phyloP scores from a whole-genome alignment of 2,329 filamentous ascomycete genomes.

The Aspergillus sp. region DNA sequence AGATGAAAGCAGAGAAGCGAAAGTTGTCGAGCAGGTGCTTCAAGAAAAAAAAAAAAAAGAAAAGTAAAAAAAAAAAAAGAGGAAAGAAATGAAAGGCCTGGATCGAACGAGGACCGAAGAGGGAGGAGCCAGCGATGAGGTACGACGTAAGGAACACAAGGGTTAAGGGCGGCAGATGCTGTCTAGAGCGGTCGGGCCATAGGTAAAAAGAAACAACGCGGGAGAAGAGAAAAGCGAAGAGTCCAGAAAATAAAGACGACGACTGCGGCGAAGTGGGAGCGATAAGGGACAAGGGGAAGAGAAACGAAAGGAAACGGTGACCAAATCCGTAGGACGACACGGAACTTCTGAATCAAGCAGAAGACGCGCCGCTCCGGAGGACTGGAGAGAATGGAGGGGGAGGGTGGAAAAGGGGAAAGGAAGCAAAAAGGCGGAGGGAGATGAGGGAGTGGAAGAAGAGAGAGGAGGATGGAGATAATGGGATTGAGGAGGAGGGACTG shows the following conservation, averaged over 20 bases:
- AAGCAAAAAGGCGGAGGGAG: slow-evolving; percentile 22
- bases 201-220: slow-evolving; percentile 23
- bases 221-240: slow-evolving; percentile 12
- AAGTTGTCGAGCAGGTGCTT: slow-evolving; percentile 17
- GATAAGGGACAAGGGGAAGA: slow-evolving; percentile 15
- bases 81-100: slow-evolving; percentile 27
- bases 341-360: slow-evolving; percentile 28
- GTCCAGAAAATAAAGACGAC: slow-evolving; percentile 10
- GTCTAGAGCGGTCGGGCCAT: slow-evolving; percentile 33
- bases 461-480: slow-evolving; percentile 27
- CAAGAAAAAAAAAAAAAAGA: slow-evolving; percentile 20
- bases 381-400: slow-evolving; percentile 9
- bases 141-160: slow-evolving; percentile 28
- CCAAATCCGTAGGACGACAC: slow-evolving; percentile 31
- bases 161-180: slow-evolving; percentile 26
- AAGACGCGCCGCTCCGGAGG: slow-evolving; percentile 27
- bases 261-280: slow-evolving; percentile 10
- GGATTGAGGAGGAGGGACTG: not conserved
- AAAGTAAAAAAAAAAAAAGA: slow-evolving; percentile 10
- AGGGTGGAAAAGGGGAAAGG: slow-evolving; percentile 19
- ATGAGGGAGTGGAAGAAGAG: slow-evolving; percentile 25
- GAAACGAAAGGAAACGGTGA: slow-evolving; percentile 18
- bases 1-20: slow-evolving; percentile 21
- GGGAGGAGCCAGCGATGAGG: slow-evolving; percentile 28
- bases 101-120: slow-evolving; percentile 25